Evolutionary conservation across 192 early-diverging fungal species (phyloP).

Genomic region (Podila epigama): DNA sequence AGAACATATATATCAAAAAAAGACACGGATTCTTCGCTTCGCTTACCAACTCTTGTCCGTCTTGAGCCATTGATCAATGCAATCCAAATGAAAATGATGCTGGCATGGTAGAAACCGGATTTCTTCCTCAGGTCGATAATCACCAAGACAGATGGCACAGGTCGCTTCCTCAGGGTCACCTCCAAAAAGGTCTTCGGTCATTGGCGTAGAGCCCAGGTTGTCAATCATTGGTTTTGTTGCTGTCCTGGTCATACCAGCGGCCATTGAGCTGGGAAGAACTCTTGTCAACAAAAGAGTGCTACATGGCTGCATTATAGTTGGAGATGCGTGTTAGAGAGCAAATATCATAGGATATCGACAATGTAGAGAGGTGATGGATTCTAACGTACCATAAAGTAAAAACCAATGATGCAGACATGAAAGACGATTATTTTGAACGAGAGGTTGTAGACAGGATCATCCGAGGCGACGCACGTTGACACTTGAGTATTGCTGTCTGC

Average conservation of each 20-base stretch:
- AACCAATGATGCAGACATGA: constrained; percentile 28
- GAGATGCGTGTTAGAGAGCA: neutral
- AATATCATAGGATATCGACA: neutral
- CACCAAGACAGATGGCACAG: constrained; percentile 49
- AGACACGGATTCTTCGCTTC: no score
- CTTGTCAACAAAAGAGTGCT: constrained; percentile 12
- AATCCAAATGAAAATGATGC: constrained; percentile 51
- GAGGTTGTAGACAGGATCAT: constrained; percentile 29
- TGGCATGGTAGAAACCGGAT: constrained; percentile 48
- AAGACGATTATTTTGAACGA: constrained; percentile 48
- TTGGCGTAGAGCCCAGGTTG: constrained; percentile 22
- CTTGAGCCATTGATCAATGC: constrained; percentile 49
- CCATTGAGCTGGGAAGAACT: constrained; percentile 19
- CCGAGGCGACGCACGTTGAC: constrained; percentile 10
- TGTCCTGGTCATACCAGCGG: constrained; percentile 30
- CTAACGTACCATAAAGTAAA: constrained; percentile 40
- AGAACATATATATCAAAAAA: no score
- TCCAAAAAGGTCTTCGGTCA: constrained; percentile 45
- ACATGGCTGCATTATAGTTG: constrained; percentile 14
- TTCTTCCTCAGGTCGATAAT: constrained; percentile 32
- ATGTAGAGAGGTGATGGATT: neutral
- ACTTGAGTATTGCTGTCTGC: constrained; percentile 7
- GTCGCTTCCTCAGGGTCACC: constrained; percentile 36
- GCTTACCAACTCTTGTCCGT: constrained; percentile 51
- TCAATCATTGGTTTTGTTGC: constrained; percentile 49